Conservation (phyloP, 176 grass and related monocot species). For the Carex kokanica region DNA sequence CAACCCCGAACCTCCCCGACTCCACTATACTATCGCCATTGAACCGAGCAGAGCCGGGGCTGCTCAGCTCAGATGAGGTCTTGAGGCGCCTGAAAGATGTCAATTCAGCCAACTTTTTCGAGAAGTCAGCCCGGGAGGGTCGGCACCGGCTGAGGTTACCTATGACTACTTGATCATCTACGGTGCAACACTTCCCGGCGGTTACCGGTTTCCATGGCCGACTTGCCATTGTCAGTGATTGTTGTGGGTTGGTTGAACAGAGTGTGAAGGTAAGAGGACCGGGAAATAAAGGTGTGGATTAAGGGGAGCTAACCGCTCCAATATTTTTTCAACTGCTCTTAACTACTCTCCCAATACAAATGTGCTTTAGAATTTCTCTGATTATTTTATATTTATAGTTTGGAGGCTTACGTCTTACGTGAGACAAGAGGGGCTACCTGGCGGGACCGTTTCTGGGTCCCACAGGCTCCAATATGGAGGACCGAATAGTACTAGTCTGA, state of each 20-base stretch:
- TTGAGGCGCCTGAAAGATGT: conserved; percentile 53
- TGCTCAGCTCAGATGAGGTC: conserved; percentile 45
- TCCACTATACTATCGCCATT: background rate
- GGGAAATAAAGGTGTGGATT: conserved; percentile 32
- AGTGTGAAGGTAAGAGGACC: background rate
- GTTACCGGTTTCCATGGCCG: conserved; percentile 70
- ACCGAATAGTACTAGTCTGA: background rate
- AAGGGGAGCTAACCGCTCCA: conserved; percentile 53
- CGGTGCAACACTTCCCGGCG: conserved; percentile 76
- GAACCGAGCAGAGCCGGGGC: conserved; percentile 29
- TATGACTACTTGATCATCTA: conserved; percentile 59
- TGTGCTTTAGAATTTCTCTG: background rate
- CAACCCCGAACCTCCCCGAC: conserved; percentile 23
- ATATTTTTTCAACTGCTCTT: conserved; percentile 62
- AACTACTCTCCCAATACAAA: conserved; percentile 53
- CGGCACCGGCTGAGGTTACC: conserved; percentile 59
- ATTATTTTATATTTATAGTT: background rate
- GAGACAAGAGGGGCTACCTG: conserved; percentile 1
- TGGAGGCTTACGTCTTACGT: background rate
- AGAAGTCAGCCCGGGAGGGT: conserved; percentile 58
- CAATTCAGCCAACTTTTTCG: conserved; percentile 52
- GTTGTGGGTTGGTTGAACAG: background rate
- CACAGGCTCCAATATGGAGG: background rate
- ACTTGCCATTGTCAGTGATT: conserved; percentile 14
- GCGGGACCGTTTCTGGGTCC: background rate